Base-by-base conservation (phyloP, 2,329 filamentous ascomycete genomes). In the Scytalidium lignicola region DNA sequence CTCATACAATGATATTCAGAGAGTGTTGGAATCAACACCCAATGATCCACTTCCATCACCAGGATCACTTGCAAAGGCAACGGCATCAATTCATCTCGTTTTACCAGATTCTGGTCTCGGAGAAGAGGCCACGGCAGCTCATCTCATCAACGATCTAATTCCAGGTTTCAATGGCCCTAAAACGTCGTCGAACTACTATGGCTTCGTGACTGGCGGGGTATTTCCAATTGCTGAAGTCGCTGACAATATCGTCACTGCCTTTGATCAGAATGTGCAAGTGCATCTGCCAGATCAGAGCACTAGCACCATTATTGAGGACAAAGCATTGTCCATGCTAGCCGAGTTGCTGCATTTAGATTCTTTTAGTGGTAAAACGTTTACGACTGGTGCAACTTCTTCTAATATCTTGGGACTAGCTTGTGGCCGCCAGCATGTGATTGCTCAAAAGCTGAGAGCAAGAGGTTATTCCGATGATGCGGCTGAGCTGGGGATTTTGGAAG, bases 191-290 rank as follows among this genome's bases (percentile, higher is more conserved):
- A 60, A 63, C 43, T 95, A 95, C 73, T 95, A 89, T 65, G 91
- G 90, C 51, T 96, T 96, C 65, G 86, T 96, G 5, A 95, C 85
- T 0, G 92, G 92, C 41, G 87, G 89, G 13, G 74, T 78, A 7
- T 87, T 91, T 0, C 88, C 90, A 5, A 82, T 90, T 20, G 90
- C 90, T 26, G 78, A 86, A 57, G 79, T 88, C 47, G 91, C 90
- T 1, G 92, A 96, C 65, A 86, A 90, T 55, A 69, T 96, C n/a
- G 90, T 92, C 52, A 84, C 84, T 4, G 78, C 80, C 8, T 79
- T 85, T 52, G 91, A 96, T 64, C 89, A 95, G 64, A 96, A 91
- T 65, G 83, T 90, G 3, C 79, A 85, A 50, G 88, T 95, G 1
- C 90, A 96, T 65, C 73, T 96, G 1, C 85, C 89, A 0, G 71